A percentile compares a stretch with the other conserved stretches of the same genome.
Conservation (phyloP, 139 green algal species). For the Tetraselmis striata region DNA sequence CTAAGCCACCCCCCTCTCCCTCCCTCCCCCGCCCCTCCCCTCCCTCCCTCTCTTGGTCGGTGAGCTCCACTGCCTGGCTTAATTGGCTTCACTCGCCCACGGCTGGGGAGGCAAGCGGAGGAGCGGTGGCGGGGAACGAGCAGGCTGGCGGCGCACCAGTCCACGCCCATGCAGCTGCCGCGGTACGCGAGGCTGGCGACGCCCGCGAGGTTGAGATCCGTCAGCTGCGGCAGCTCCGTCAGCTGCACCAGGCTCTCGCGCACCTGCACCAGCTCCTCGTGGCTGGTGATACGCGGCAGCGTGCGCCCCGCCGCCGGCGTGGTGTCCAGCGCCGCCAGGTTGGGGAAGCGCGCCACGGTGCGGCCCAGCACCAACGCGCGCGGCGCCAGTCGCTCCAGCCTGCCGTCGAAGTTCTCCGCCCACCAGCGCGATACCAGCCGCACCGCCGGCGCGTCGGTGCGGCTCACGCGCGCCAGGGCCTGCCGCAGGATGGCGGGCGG, state of each 20-base stretch:
- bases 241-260: not conserved
- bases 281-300: not conserved
- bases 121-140: too few species aligned
- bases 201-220: not conserved
- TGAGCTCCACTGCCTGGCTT: too few species aligned
- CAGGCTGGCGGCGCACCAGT: too few species aligned
- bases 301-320: not conserved
- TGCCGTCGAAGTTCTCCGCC: not conserved
- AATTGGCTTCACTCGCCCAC: too few species aligned
- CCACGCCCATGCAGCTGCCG: not conserved
- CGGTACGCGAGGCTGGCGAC: not conserved
- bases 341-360: not conserved
- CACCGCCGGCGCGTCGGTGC: not conserved
- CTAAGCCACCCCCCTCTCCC: too few species aligned
- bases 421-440: not conserved
- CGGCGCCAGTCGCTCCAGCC: not conserved
- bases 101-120: too few species aligned
- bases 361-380: not conserved
- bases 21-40: too few species aligned
- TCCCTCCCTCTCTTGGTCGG: too few species aligned
- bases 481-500: not conserved
- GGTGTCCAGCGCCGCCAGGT: not conserved
- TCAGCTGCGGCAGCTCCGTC: not conserved
- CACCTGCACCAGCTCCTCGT: not conserved
- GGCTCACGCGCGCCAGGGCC: not conserved